Conservation (phyloP, 495 filamentous ascomycete species). For the Ramalina intermedia region DNA sequence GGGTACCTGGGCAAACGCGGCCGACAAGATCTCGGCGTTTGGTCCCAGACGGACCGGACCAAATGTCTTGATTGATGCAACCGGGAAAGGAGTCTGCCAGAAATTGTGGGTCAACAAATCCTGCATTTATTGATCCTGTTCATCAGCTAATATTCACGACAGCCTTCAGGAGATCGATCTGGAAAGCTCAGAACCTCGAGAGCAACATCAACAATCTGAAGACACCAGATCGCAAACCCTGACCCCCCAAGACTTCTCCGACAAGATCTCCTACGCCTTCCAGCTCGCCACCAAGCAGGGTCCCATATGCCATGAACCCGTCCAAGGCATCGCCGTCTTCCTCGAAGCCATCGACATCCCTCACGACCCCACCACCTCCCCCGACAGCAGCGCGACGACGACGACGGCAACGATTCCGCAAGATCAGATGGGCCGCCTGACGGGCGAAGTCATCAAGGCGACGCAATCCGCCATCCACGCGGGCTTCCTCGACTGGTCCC, state of each 20-base stretch:
- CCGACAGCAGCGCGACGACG: not conserved
- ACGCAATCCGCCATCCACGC: slow-evolving; percentile 72
- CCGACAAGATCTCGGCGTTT: slow-evolving; percentile 78
- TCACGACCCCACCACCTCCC: slow-evolving; percentile 40
- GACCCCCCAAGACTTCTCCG: slow-evolving; percentile 59
- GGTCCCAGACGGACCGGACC: slow-evolving; percentile 75
- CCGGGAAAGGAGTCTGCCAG: slow-evolving; percentile 53
- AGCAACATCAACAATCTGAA: not conserved
- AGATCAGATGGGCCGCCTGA: slow-evolving; percentile 65
- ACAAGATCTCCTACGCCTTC: slow-evolving; percentile 86
- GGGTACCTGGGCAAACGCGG: slow-evolving; percentile 60
- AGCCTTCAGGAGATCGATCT: slow-evolving; percentile 10
- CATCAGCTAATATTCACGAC: not conserved
- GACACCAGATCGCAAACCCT: slow-evolving; percentile 34
- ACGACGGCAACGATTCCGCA: slow-evolving; percentile 21
- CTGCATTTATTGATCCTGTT: not conserved
- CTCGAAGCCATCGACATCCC: slow-evolving; percentile 55
- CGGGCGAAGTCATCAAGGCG: slow-evolving; percentile 79
- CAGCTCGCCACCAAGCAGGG: slow-evolving; percentile 83
- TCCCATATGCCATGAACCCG: slow-evolving; percentile 82
- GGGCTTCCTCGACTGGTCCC: slow-evolving; percentile 91
- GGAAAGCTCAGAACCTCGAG: not conserved
- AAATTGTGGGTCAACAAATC: slow-evolving; percentile 46
- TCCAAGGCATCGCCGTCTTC: slow-evolving; percentile 87
- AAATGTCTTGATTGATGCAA: slow-evolving; percentile 80